phyloP scores from a whole-genome alignment of 768 basidiomycete genomes.

The Holtermannia corniformis region DNA sequence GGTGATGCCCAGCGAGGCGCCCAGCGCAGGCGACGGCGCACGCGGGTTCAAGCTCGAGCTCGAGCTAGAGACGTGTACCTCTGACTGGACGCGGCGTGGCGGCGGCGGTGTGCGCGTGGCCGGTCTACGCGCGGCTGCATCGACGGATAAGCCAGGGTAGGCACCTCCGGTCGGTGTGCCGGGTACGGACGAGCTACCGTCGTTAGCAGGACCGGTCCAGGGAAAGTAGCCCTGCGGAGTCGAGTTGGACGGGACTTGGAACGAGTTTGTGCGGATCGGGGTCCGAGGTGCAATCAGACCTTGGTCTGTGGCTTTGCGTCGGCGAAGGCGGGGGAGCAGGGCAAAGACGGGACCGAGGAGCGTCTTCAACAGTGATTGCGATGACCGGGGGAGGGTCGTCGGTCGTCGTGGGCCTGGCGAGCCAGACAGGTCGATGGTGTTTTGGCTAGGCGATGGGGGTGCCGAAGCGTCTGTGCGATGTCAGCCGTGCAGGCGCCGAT shows the following conservation, averaged over 20 bases:
- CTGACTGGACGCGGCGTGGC: conserved; percentile 20
- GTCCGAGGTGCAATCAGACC: conserved; percentile 56
- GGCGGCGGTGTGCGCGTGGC: conserved; percentile 7
- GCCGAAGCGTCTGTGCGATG: conserved; percentile 2
- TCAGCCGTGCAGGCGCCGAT: no score
- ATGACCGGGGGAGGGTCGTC: neutral
- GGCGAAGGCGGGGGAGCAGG: conserved; percentile 46
- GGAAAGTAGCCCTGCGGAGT: conserved; percentile 12
- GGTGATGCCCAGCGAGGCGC: neutral
- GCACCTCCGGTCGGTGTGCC: neutral
- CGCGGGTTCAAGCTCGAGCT: neutral
- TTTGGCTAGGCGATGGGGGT: conserved; percentile 1
- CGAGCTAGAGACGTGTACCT: conserved; percentile 4
- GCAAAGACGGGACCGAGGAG: conserved; percentile 37
- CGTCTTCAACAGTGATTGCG: conserved; percentile 32
- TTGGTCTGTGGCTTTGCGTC: conserved; percentile 48
- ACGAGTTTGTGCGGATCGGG: conserved; percentile 19
- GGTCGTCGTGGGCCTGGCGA: conserved; percentile 5
- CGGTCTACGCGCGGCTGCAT: no score
- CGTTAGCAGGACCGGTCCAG: conserved; percentile 15
- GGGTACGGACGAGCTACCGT: neutral
- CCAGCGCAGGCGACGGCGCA: neutral
- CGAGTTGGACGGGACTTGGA: conserved; percentile 16
- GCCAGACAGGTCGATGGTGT: conserved; percentile 20
- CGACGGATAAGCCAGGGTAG: neutral